These are phyloP conservation scores for Podospora anserina DNA, from an alignment of 495 filamentous ascomycete species.

Conservation along the genomic window DNA sequence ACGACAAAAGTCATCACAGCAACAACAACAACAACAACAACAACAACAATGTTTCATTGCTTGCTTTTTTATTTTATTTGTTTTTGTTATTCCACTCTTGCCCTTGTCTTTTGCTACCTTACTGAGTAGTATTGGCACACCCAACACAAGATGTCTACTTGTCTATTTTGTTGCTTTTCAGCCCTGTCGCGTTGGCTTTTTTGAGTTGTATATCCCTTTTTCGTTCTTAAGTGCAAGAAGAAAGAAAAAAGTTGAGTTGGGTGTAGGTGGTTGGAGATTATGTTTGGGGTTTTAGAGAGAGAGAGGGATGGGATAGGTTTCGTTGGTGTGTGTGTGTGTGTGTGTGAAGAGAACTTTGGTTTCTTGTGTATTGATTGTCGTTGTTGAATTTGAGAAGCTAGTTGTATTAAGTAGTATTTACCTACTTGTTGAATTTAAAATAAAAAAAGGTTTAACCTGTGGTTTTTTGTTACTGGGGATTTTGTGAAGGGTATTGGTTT, in stretches of 20 bases:
- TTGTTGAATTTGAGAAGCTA: not conserved
- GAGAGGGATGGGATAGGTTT: not conserved
- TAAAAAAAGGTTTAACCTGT: too few species aligned
- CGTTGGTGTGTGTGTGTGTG: not conserved
- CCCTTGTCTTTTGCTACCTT: not conserved
- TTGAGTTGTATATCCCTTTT: not conserved
- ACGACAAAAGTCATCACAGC: not conserved
- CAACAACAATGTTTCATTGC: not conserved
- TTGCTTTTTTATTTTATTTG: not conserved
- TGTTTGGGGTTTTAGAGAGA: not conserved
- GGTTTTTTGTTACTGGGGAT: too few species aligned
- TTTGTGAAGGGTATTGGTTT: too few species aligned
- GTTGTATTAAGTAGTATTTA: not conserved
- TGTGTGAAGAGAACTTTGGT: not conserved
- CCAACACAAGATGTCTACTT: not conserved
- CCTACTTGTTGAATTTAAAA: not conserved
- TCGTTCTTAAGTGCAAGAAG: not conserved
- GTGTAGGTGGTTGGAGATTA: not conserved
- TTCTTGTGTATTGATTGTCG: not conserved
- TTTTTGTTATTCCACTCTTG: not conserved
- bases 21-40: too few species aligned
- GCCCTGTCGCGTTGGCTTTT: not conserved
- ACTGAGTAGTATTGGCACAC: not conserved
- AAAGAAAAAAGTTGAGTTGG: not conserved
- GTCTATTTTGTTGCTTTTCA: not conserved